Percentiles rank a stretch among this genome's conserved stretches.
These are phyloP conservation scores for Leccinum griseonigrum DNA, from an alignment of 1,284 basidiomycete species.

Conservation along the genomic window DNA sequence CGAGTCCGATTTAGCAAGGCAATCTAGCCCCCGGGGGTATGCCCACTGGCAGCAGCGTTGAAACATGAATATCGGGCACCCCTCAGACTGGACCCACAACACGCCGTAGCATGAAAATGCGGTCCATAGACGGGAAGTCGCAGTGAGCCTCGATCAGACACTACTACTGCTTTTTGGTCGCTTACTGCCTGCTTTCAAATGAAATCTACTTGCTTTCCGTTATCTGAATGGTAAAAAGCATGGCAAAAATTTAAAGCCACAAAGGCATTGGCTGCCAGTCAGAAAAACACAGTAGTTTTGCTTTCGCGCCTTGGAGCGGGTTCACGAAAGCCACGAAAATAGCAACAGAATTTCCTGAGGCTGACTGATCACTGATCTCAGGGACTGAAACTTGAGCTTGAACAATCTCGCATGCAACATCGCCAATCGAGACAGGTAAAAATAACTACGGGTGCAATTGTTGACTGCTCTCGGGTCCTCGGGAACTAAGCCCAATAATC, in stretches of 20 bases:
- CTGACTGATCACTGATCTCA: neutral
- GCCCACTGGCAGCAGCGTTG: neutral
- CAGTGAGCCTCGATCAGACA: neutral
- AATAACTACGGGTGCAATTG: neutral
- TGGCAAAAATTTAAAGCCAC: neutral
- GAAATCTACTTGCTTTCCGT: neutral
- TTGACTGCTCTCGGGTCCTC: neutral
- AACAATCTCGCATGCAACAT: neutral
- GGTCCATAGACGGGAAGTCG: neutral
- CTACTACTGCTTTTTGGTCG: neutral
- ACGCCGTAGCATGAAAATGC: neutral
- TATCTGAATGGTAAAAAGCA: neutral
- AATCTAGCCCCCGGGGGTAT: neutral
- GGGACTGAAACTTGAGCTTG: neutral
- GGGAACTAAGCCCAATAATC: neutral
- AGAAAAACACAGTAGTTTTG: neutral
- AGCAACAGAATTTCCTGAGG: neutral
- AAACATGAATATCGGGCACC: neutral
- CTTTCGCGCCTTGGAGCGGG: neutral
- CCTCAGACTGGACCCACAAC: neutral
- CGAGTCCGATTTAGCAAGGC: neutral
- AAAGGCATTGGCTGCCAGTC: too few species aligned
- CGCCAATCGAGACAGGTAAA: neutral
- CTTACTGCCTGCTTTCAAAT: neutral
- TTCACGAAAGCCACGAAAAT: neutral